Evolutionary conservation across 306 rosid species (phyloP).

Genomic region (Morella rubra): DNA sequence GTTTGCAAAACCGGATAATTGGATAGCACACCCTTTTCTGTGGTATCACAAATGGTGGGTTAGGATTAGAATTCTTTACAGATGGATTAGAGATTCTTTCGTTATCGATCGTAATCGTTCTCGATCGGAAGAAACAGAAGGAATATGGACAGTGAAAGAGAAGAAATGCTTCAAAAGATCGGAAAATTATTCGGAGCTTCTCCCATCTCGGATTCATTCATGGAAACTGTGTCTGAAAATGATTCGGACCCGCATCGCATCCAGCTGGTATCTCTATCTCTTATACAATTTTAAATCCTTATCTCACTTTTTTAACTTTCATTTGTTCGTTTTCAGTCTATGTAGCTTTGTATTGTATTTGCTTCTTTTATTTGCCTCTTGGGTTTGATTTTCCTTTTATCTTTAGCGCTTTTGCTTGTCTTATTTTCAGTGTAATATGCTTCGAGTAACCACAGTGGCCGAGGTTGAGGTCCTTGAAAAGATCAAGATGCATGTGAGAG

Average conservation of each 20-base stretch:
- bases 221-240: conserved; percentile 19
- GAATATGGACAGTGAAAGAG: conserved; percentile 40
- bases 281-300: background rate
- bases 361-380: background rate
- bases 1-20: too few species aligned
- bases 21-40: too few species aligned
- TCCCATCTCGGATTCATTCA: conserved; percentile 4
- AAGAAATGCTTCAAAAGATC: conserved; percentile 49
- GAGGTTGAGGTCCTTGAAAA: conserved; percentile 41
- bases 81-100: too few species aligned
- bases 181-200: conserved; percentile 39
- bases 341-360: too few species aligned
- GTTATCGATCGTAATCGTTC: too few species aligned
- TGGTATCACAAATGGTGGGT: too few species aligned
- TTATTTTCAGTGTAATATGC: too few species aligned
- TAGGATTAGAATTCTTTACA: too few species aligned
- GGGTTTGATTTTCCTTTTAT: background rate
- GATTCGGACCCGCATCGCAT: conserved; percentile 16
- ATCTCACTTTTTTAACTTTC: too few species aligned
- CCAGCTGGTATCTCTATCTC: conserved; percentile 19
- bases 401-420: too few species aligned
- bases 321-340: background rate
- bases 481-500: conserved; percentile 25
- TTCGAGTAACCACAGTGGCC: conserved; percentile 28
- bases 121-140: background rate